These are phyloP conservation scores for Pestalotiopsis sp. DNA, from an alignment of 2,329 filamentous ascomycete genomes.

Conservation along the genomic window DNA sequence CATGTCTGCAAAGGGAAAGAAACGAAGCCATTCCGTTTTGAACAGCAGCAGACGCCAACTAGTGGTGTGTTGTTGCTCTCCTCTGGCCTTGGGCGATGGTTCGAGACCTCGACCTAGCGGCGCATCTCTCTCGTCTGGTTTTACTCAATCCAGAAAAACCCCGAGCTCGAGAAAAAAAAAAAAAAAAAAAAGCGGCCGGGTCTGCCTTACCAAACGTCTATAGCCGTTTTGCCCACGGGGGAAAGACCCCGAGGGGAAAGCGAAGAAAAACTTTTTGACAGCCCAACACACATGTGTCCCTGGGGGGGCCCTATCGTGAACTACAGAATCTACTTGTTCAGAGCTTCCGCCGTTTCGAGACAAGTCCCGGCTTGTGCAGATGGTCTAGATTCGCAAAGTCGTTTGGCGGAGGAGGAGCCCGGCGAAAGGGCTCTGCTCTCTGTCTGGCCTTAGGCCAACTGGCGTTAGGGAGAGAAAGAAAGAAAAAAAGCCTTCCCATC, in stretches of 20 bases:
- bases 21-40: not conserved
- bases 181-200: not conserved
- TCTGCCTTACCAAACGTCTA: not conserved
- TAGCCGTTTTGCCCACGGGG: not conserved
- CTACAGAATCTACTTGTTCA: not conserved
- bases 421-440: no score
- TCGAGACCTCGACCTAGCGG: constrained; percentile 15
- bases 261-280: not conserved
- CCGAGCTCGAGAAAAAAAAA: not conserved
- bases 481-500: not conserved
- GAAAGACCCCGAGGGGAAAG: not conserved
- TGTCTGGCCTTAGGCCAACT: not conserved
- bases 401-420: not conserved
- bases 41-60: not conserved
- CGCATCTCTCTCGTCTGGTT: constrained; percentile 12
- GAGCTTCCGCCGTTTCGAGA: not conserved
- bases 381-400: not conserved
- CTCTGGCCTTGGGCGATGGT: constrained; percentile 3
- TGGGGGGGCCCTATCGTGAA: not conserved
- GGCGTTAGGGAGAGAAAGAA: not conserved
- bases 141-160: constrained; percentile 15
- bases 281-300: not conserved
- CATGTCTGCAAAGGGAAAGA: not conserved
- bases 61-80: not conserved
- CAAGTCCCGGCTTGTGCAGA: not conserved